Base-by-base conservation (phyloP, 345 rosid species). In the Erodium maritimum region DNA sequence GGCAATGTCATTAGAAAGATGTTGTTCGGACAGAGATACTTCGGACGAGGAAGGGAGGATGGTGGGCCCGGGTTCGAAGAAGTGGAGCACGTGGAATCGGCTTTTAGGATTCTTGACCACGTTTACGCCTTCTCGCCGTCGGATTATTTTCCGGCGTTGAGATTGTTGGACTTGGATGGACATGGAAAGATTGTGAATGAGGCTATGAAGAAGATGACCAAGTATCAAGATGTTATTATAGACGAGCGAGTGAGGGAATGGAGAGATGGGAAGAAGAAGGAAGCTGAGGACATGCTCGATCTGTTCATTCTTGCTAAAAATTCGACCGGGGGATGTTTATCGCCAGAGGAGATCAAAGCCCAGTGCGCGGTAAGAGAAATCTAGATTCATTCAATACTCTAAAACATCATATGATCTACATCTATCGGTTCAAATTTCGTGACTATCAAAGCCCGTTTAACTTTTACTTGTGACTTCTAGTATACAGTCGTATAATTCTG, bases 261-360 rank as follows among this genome's bases (percentile, higher is more conserved):
- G 82, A 61, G 54, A 18, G 19, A 61, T 8, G 79, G 72, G 0
- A 45, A 12, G 6, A 57, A 55, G 57, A 60, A 50, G 24, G 71
- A 71, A 17, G 67, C 50, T 12, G 74, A 74, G 4, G 86, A 80
- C 56, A 52, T 78, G 66, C 78, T 80, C 7, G 85, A 77, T 65
- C 60, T 70, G 56, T 17, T 80, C 2, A 67, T 79, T 23, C 8
- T 61, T 19, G 34, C 68, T 0, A 76, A 65, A 58, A 73, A 80
- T 23, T 48, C 0, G 1, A 1, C 67, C 2, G 84, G 82, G 1
- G 66, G 69, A 3, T 63, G 71, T 20, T 23, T 70, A 12, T n/a
- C 79, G 1, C 19, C 60, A 2, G 76, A 83, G 9, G 89, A 83
- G 65, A 78, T 80, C 72, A 75, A 73, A 63, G 79, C 77, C 54